These are phyloP conservation scores for Xylaria multiplex DNA, from an alignment of 2,329 filamentous ascomycete genomes.

Conservation along the genomic window DNA sequence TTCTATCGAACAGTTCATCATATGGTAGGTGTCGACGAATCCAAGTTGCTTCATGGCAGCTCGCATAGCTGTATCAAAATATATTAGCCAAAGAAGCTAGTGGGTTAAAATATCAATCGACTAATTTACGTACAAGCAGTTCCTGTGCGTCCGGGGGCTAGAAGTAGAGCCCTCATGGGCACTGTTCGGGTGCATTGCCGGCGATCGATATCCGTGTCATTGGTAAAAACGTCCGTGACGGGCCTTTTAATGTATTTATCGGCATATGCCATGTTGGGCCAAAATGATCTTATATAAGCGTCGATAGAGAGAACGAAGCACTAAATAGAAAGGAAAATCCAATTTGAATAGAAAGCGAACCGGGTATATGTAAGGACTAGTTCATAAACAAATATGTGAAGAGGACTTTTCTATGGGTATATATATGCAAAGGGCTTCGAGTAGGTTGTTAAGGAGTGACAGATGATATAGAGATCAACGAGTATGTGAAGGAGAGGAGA, in stretches of 20 bases:
- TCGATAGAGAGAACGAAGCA: not conserved
- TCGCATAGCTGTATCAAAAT: slow-evolving; percentile 62
- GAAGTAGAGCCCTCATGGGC: slow-evolving; percentile 76
- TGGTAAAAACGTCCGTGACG: slow-evolving; percentile 69
- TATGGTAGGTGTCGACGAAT: slow-evolving; percentile 76
- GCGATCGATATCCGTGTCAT: slow-evolving; percentile 74
- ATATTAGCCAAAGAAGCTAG: slow-evolving; percentile 17
- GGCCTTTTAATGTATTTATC: slow-evolving; percentile 54
- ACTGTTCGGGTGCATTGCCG: slow-evolving; percentile 72
- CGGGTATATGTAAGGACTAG: not conserved
- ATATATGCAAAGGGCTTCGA: slow-evolving; percentile 13
- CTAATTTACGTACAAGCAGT: slow-evolving; percentile 68
- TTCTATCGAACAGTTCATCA: slow-evolving; percentile 76
- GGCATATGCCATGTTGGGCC: slow-evolving; percentile 44
- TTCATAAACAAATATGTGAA: not conserved
- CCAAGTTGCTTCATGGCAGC: slow-evolving; percentile 73
- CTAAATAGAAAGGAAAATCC: not conserved
- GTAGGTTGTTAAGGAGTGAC: slow-evolving; percentile 21
- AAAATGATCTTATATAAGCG: not conserved
- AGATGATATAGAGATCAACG: slow-evolving; percentile 28
- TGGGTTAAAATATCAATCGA: not conserved
- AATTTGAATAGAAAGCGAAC: not conserved
- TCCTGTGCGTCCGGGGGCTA: slow-evolving; percentile 76
- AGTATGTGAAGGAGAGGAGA: slow-evolving; percentile 6
- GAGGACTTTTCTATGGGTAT: slow-evolving; percentile 4